Evolutionary conservation across 2,329 filamentous ascomycete species (phyloP).

Genomic region (Cryphonectria nitschkei): DNA sequence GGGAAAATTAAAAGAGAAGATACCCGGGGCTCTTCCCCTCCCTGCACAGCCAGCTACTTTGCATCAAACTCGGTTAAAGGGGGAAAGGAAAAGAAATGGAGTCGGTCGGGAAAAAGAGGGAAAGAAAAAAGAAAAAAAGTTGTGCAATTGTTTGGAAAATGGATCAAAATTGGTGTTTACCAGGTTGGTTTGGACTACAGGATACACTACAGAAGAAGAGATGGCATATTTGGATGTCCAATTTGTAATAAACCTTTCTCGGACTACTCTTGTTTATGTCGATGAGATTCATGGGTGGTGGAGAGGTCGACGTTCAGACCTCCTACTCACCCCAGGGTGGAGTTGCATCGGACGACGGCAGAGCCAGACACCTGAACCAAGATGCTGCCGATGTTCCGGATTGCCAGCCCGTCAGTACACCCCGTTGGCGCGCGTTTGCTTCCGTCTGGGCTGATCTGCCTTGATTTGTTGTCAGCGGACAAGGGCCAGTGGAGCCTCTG

Average conservation of each 20-base stretch:
- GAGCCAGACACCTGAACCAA: neutral
- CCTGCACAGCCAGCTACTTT: constrained; percentile 12
- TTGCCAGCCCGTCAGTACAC: constrained; percentile 5
- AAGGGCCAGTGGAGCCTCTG: neutral
- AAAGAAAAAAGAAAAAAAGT: neutral
- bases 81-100: neutral
- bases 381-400: constrained; percentile 17
- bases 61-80: constrained; percentile 13
- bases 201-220: neutral
- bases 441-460: neutral
- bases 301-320: neutral
- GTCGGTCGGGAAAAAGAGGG: neutral
- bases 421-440: constrained; percentile 6
- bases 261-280: neutral
- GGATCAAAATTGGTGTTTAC: constrained; percentile 1
- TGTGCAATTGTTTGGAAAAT: neutral
- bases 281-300: neutral
- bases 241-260: neutral
- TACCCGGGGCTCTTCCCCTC: constrained; percentile 23
- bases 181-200: neutral
- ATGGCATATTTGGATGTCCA: neutral
- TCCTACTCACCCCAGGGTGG: neutral
- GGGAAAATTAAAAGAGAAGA: constrained; percentile 22
- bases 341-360: neutral
- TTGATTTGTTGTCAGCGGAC: constrained; percentile 18